Evolutionary conservation across 2,329 filamentous ascomycete genomes (phyloP).

Genomic region (Proliferodiscus dingleyae): DNA sequence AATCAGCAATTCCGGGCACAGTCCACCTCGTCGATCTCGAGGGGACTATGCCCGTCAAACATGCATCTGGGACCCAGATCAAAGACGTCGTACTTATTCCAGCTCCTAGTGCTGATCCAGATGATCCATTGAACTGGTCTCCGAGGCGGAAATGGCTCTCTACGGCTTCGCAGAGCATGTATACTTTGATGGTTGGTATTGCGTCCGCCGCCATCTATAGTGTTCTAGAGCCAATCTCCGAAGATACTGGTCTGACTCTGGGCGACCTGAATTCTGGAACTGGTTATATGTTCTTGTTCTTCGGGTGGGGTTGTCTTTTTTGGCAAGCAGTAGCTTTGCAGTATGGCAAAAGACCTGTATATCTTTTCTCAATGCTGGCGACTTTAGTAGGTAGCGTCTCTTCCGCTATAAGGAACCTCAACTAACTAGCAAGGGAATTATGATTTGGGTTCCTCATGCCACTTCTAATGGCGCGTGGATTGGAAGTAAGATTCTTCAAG

Average conservation of each 20-base stretch:
- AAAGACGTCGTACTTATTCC: constrained; percentile 31
- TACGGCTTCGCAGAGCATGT: constrained; percentile 33
- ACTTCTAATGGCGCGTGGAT: constrained; percentile 35
- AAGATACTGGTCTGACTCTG: constrained; percentile 42
- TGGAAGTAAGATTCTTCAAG: constrained; percentile 25
- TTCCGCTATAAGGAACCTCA: background rate
- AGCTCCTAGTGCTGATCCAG: constrained; percentile 32
- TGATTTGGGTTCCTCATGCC: constrained; percentile 34
- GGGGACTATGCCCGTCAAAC: constrained; percentile 20
- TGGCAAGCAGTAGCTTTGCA: constrained; percentile 49
- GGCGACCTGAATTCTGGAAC: constrained; percentile 43
- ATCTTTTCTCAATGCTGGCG: constrained; percentile 29
- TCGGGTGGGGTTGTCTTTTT: constrained; percentile 45
- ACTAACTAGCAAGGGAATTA: constrained; percentile 24
- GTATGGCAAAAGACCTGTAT: constrained; percentile 37
- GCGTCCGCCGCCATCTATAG: constrained; percentile 45
- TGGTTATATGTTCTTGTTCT: constrained; percentile 46
- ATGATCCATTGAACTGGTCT: constrained; percentile 38
- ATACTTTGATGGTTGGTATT: constrained; percentile 45
- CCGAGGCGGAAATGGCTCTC: constrained; percentile 31
- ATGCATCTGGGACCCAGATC: constrained; percentile 20
- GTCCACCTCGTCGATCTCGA: constrained; percentile 31
- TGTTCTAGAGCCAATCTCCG: constrained; percentile 42
- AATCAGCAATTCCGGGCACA: constrained; percentile 25
- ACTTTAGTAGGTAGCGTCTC: constrained; percentile 6